A percentile compares a stretch with the other conserved stretches of the same genome.
Conservation (phyloP, 352 stramenopile genomes). For the Phytophthora fragariaefolia region DNA sequence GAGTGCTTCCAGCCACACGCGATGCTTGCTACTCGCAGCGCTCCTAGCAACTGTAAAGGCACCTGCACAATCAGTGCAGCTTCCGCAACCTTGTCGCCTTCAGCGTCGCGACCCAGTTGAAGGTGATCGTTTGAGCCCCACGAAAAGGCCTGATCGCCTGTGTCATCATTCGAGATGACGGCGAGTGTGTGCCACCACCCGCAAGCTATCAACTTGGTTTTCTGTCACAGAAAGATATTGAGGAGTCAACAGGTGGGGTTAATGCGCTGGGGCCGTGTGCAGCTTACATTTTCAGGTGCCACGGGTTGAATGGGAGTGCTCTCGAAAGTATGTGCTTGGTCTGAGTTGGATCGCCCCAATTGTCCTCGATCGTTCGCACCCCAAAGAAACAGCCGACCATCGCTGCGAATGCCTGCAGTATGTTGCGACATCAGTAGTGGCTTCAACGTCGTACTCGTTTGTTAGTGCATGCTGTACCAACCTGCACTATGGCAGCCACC, state of each 20-base stretch:
- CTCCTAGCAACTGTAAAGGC: conserved; percentile 37
- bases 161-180: conserved; percentile 27
- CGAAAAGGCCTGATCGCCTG: conserved; percentile 41
- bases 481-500: conserved; percentile 80
- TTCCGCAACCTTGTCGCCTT: not conserved
- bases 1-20: conserved; percentile 88
- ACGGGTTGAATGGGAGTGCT: conserved; percentile 9
- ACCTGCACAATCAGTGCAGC: conserved; percentile 29
- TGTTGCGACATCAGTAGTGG: no score
- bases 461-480: no score
- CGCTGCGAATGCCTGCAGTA: conserved; percentile 33
- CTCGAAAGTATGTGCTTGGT: conserved; percentile 18
- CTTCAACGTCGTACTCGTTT: no score
- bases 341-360: conserved; percentile 28
- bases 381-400: conserved; percentile 68
- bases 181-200: conserved; percentile 79
- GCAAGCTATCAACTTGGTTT: conserved; percentile 54
- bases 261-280: no score
- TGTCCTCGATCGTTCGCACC: conserved; percentile 69
- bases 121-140: conserved; percentile 66
- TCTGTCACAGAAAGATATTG: no score
- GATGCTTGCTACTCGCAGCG: conserved; percentile 57
- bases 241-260: no score
- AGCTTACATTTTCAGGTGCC: conserved; percentile 16
- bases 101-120: conserved; percentile 47